Evolutionary conservation across 257 asterid genomes (phyloP), one percentile per base, ranked within the genome.

Genomic region (Rhazya stricta): DNA sequence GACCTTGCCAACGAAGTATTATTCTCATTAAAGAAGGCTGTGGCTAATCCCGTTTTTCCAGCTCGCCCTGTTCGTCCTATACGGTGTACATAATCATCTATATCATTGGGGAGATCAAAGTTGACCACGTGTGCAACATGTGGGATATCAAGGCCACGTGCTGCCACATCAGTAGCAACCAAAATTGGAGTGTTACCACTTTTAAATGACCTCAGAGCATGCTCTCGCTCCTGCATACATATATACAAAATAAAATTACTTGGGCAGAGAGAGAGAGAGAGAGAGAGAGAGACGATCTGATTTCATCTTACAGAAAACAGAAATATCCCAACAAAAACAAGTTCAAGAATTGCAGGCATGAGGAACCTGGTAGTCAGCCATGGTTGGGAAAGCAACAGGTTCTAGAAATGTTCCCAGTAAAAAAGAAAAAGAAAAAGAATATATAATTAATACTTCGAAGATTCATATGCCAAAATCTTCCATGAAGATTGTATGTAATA

Each of bases 111-210:
- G 70, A 93, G 96, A 79, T 93, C 98, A 58, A 93, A 93, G 85
- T 93, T 93, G 79, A 93, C 88, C 42, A 93, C 98, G 68, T 93
- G 98, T 15, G 96, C 92, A 29, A 93, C 98, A 68, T 93, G 97
- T 9, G 98, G 98, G 76, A 93, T 93, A 82, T 93, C 98, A 21
- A 93, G 97, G 67, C 98, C 98, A 77, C 98, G 98, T 30, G 98
- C 98, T 25, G 98, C 98, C 66, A 93, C 98, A 46, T 93, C 98
- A 1, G 97, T 93, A 41, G 98, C 98, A 21, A 93, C 98, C 74
- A 93, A 81, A 65, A 93, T 93, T 27, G 98, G 98, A 11, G 98
- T 84, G 68, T 84, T 81, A 39, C 98, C 97, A 50, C 85, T 89
- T 84, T 90, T 91, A 80, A 93, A 93, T n/a, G 98, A 91, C 85